Conservation (phyloP, 2,329 filamentous ascomycete genomes). For the Ophiostoma ulmi region DNA sequence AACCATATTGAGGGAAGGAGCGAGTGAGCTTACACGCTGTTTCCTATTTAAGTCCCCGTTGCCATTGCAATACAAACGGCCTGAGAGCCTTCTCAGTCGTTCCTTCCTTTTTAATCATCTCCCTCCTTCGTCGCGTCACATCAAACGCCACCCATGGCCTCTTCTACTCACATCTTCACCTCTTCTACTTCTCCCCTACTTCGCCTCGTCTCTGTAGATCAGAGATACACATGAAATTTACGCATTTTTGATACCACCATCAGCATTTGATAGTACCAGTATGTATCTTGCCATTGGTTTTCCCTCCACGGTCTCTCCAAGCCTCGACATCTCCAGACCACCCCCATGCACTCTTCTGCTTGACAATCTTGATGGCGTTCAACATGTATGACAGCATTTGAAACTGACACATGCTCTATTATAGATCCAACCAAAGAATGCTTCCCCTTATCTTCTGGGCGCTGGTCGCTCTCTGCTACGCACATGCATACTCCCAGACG, state of each 20-base stretch:
- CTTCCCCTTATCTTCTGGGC: neutral
- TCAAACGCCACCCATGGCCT: neutral
- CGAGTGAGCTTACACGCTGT: constrained; percentile 11
- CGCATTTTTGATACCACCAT: neutral
- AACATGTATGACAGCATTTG: neutral
- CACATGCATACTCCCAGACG: neutral
- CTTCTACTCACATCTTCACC: neutral
- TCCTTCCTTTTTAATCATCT: constrained; percentile 4
- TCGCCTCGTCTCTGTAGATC: neutral
- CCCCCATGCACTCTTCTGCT: neutral
- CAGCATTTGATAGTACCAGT: neutral
- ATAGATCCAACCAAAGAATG: neutral
- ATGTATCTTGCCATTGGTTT: neutral
- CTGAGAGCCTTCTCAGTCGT: neutral
- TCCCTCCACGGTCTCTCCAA: neutral
- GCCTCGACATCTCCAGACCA: neutral
- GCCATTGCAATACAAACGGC: neutral
- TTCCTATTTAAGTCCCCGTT: constrained; percentile 13
- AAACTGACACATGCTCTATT: neutral
- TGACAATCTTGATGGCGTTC: neutral
- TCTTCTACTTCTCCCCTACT: neutral
- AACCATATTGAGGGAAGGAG: constrained; percentile 6
- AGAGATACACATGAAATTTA: neutral
- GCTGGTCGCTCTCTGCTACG: neutral
- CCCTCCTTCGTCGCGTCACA: neutral